Percentiles rank a stretch among this genome's conserved stretches.
phyloP scores from a whole-genome alignment of 345 rosid genomes.

The Euclidium syriacum region DNA sequence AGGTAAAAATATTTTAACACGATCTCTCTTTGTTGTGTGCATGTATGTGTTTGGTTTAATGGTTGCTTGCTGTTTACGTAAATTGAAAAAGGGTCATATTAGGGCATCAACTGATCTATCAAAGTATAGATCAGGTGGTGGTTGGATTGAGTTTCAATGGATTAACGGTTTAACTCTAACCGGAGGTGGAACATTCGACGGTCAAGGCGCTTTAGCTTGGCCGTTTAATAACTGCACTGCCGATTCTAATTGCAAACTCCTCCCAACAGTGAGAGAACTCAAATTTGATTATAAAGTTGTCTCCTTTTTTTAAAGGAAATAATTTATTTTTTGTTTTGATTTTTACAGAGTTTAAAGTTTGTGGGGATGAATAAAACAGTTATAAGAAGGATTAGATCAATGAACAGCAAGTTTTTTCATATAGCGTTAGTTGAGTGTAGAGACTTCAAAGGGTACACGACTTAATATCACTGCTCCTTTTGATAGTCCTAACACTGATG shows the following conservation, averaged over 20 bases:
- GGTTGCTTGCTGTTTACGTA: slow-evolving; percentile 25
- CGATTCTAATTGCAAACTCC: slow-evolving; percentile 27
- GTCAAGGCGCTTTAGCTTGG: slow-evolving; percentile 50
- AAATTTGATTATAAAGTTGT: background rate
- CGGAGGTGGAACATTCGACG: slow-evolving; percentile 62
- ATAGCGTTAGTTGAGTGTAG: slow-evolving; percentile 50
- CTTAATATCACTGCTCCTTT: slow-evolving; percentile 40
- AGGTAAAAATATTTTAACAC: slow-evolving; percentile 4
- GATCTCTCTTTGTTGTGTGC: background rate
- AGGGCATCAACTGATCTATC: slow-evolving; percentile 36
- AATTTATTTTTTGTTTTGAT: background rate
- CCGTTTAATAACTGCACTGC: slow-evolving; percentile 28
- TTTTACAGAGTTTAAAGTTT: slow-evolving; percentile 47
- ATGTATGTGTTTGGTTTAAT: background rate
- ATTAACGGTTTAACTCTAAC: slow-evolving; percentile 34
- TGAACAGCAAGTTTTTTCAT: slow-evolving; percentile 65
- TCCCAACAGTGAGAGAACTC: slow-evolving; percentile 40
- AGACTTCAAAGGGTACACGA: slow-evolving; percentile 44
- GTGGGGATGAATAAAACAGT: slow-evolving; percentile 46
- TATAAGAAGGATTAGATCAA: slow-evolving; percentile 39
- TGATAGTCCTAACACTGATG: slow-evolving; percentile 63
- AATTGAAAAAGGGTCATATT: slow-evolving; percentile 35
- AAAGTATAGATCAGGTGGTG: slow-evolving; percentile 18
- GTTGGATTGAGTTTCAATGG: slow-evolving; percentile 44
- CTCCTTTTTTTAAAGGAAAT: background rate